Percentiles rank a stretch among this genome's conserved stretches.
phyloP scores from a whole-genome alignment of 345 rosid species.

The Citrus medica region DNA sequence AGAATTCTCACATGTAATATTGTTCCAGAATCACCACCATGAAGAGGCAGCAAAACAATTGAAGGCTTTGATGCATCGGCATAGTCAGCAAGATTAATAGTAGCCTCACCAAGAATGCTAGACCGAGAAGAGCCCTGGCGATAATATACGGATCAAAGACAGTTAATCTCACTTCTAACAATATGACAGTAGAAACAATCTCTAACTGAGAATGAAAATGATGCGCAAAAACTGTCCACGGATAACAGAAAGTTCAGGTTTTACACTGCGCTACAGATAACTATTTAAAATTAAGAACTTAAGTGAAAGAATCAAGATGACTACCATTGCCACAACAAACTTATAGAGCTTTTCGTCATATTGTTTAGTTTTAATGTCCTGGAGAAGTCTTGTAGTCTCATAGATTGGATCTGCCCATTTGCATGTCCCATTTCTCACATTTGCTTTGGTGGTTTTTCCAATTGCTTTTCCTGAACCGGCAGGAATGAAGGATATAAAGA shows the following conservation, averaged over 20 bases:
- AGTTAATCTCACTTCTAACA: slow-evolving; percentile 3
- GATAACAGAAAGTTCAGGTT: not conserved
- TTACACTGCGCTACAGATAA: not conserved
- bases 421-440: slow-evolving; percentile 93
- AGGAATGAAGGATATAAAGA: slow-evolving; percentile 84
- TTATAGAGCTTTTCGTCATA: slow-evolving; percentile 84
- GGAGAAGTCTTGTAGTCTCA: slow-evolving; percentile 94
- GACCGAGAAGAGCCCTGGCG: slow-evolving; percentile 89
- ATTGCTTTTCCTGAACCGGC: slow-evolving; percentile 92
- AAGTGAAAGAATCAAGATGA: slow-evolving; percentile 4
- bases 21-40: slow-evolving; percentile 86
- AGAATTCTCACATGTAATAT: slow-evolving; percentile 76
- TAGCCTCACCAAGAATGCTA: slow-evolving; percentile 87
- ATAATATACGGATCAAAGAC: slow-evolving; percentile 21
- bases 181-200: not conserved
- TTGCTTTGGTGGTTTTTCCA: slow-evolving; percentile 89
- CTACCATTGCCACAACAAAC: slow-evolving; percentile 84
- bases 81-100: slow-evolving; percentile 89
- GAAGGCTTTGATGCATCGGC: slow-evolving; percentile 86
- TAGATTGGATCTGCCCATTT: slow-evolving; percentile 99
- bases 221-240: slow-evolving; percentile 1
- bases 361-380: slow-evolving; percentile 69
- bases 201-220: not conserved
- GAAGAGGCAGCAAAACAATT: slow-evolving; percentile 61
- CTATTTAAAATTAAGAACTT: not conserved